Evolutionary conservation across 352 stramenopile genomes (phyloP).

Genomic region (Pythium aquatile): DNA sequence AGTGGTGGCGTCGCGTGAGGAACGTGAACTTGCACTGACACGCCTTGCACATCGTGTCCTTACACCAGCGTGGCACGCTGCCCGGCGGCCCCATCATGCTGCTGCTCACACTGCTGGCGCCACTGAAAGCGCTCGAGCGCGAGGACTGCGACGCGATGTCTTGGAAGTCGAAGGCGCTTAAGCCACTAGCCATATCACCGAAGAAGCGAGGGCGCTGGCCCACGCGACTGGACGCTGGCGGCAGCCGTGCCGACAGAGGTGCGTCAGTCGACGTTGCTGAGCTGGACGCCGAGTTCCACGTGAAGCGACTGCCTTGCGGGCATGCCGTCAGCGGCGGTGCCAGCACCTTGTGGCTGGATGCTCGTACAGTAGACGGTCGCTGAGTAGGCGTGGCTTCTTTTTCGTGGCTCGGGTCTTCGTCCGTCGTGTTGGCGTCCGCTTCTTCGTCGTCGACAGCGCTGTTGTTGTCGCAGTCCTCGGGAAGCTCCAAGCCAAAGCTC

Average conservation of each 20-base stretch:
- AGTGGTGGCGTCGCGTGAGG: slow-evolving; percentile 78
- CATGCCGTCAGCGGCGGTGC: slow-evolving; percentile 16
- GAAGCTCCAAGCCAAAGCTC: slow-evolving; percentile 23
- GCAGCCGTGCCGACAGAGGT: slow-evolving; percentile 23
- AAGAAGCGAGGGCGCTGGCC: slow-evolving; percentile 17
- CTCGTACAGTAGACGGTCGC: background rate
- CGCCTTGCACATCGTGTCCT: slow-evolving; percentile 59
- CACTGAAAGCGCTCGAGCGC: slow-evolving; percentile 10
- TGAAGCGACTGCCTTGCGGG: slow-evolving; percentile 13
- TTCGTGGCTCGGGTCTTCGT: background rate
- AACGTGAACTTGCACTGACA: slow-evolving; percentile 73
- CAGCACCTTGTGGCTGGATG: slow-evolving; percentile 1
- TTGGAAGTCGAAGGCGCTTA: slow-evolving; percentile 2
- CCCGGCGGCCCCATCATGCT: slow-evolving; percentile 9
- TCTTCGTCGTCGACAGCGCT: slow-evolving; percentile 13
- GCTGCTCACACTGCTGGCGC: background rate
- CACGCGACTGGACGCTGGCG: background rate
- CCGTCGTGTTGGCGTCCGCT: background rate
- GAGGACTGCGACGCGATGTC: slow-evolving; percentile 5
- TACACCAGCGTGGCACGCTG: slow-evolving; percentile 66
- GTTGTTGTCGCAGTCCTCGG: slow-evolving; percentile 31
- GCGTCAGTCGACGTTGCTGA: background rate
- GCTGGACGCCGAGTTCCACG: slow-evolving; percentile 9
- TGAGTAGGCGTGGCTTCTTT: background rate
- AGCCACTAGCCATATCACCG: slow-evolving; percentile 7